phyloP scores from a whole-genome alignment of 2,329 filamentous ascomycete genomes.

The Calonectria hawksworthii region DNA sequence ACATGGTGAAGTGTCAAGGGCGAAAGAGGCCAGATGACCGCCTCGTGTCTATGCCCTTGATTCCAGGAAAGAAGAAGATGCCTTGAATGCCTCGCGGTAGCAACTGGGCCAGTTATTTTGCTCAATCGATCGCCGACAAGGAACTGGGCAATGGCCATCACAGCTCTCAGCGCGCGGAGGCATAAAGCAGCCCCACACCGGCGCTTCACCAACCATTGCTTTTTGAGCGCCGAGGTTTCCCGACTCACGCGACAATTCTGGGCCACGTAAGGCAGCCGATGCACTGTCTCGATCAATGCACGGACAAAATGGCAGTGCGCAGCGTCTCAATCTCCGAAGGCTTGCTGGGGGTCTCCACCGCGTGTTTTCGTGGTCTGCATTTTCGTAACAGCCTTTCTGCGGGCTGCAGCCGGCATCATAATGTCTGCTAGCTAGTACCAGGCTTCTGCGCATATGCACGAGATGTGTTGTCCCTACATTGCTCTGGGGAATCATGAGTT shows the following conservation, averaged over 20 bases:
- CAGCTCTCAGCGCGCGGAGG: not conserved
- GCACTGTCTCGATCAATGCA: not conserved
- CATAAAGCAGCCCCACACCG: slow-evolving; percentile 1
- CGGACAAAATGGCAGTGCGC: not conserved
- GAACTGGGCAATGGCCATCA: not conserved
- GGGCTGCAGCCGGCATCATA: no score
- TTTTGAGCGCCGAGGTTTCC: slow-evolving; percentile 6
- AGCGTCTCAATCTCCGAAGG: slow-evolving; percentile 11
- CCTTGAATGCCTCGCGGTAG: no score
- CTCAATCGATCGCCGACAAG: not conserved
- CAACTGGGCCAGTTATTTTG: not conserved
- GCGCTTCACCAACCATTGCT: not conserved
- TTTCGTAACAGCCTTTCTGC: not conserved
- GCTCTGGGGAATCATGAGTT: not conserved
- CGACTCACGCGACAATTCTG: slow-evolving; percentile 8
- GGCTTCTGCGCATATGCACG: not conserved
- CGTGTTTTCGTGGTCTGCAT: slow-evolving; percentile 1
- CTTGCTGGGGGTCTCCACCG: not conserved
- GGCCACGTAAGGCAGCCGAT: not conserved
- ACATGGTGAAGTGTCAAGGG: not conserved
- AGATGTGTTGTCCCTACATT: slow-evolving; percentile 7
- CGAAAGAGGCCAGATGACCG: not conserved
- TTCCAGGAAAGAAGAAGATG: not conserved
- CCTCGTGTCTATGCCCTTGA: not conserved
- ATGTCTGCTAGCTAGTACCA: not conserved